Evolutionary conservation across 2,329 filamentous ascomycete genomes (phyloP), one percentile per base, ranked within the genome.

Genomic region (Neonectria ditissima): DNA sequence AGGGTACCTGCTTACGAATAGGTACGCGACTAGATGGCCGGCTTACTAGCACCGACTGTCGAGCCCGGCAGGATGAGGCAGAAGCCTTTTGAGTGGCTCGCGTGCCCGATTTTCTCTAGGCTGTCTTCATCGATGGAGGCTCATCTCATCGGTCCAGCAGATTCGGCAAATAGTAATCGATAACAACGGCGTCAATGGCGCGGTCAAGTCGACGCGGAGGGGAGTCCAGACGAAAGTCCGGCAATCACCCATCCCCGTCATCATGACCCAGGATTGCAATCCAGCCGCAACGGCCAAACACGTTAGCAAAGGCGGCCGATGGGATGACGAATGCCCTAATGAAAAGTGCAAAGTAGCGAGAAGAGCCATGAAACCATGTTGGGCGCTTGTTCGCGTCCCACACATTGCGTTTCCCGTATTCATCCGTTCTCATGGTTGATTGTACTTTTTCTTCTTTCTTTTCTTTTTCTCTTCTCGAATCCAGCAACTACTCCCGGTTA

Each of bases 171-270:
- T 70, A 62, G 62, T 54, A 39, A 50, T 58, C 60, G 66, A 63
- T 68, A 52, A 54, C 51, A 63, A 58, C 68, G 34, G 64, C 67
- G 61, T 67, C 58, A 69, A 69, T 65, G 59, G 68, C 62, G 59
- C 65, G 43, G 39, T 63, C 62, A 37, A 39, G 53, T 53, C 56
- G 55, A 61, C 18, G 56, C 58, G 57, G 68, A 64, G 59, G 62
- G 63, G 55, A 60, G 61, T 57, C 57, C 55, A 57, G 55, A 59
- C 59, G 53, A 64, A 18, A 62, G 62, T 44, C 52, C 47, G 55
- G 57, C 41, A 32, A 45, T 52, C 53, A 65, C 48, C 54, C 32
- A 47, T 44, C 52, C 57, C 59, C 51, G 59, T 52, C 57, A 57
- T 56, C 61, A 64, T 67, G 63, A 69, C 62, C 53, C 47, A 43